Evolutionary conservation across 352 stramenopile genomes (phyloP).

Genomic region (Achlya hypogyna): DNA sequence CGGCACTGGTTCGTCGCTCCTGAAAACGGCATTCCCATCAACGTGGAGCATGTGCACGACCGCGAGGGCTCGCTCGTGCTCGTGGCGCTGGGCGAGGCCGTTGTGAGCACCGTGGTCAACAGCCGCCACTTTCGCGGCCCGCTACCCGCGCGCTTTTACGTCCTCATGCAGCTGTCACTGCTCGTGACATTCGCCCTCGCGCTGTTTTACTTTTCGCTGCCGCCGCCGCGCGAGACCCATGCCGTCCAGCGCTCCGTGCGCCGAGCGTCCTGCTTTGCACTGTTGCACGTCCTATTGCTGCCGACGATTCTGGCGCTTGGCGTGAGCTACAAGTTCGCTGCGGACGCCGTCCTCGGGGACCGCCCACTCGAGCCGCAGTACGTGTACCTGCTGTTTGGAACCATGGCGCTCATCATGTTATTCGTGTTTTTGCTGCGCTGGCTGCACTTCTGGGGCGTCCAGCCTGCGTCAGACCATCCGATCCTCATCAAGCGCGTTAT

Average conservation of each 20-base stretch:
- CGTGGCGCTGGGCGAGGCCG: slow-evolving; percentile 4
- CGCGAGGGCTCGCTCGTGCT: slow-evolving; percentile 7
- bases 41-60: slow-evolving; percentile 3
- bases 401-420: slow-evolving; percentile 1
- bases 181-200: slow-evolving; percentile 12
- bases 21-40: not conserved
- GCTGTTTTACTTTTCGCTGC: slow-evolving; percentile 12
- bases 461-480: not conserved
- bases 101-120: slow-evolving; percentile 8
- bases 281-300: not conserved
- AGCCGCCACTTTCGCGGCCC: not conserved
- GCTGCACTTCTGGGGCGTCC: not conserved
- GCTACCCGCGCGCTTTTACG: not conserved
- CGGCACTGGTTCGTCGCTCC: slow-evolving; percentile 8
- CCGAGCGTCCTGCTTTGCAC: not conserved
- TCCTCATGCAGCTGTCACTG: slow-evolving; percentile 8
- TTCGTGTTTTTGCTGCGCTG: slow-evolving; percentile 3
- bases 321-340: slow-evolving; percentile 12
- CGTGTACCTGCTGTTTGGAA: slow-evolving; percentile 1
- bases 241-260: not conserved
- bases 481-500: not conserved
- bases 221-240: not conserved
- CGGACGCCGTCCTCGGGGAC: slow-evolving; percentile 1
- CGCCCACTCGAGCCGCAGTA: not conserved
- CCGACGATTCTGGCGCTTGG: not conserved